Conservation (phyloP, 805 yeast genomes). For the Ogataea pignaliae region DNA sequence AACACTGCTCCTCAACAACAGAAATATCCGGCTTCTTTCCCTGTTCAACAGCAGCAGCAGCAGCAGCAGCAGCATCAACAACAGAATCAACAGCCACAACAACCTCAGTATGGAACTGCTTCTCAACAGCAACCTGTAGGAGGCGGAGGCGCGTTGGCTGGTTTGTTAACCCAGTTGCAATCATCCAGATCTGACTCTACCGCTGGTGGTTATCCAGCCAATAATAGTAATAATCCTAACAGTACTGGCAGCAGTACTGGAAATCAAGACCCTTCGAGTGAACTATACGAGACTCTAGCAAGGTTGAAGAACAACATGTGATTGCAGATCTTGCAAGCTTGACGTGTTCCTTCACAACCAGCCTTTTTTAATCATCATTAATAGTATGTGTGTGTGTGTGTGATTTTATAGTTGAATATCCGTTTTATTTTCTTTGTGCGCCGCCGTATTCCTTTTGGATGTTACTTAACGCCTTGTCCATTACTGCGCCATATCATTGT, state of each 20-base stretch:
- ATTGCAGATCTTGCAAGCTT: conserved; percentile 1
- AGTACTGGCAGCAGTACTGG: conserved; percentile 8
- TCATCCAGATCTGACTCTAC: conserved; percentile 16
- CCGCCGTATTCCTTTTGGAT: too few relatives aligned
- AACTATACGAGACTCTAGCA: conserved; percentile 34
- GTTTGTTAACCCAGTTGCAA: conserved; percentile 20
- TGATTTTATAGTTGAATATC: too few relatives aligned
- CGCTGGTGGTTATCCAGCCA: conserved; percentile 7
- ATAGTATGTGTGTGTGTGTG: too few relatives aligned
- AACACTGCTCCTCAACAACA: conserved; percentile 1
- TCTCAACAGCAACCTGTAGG: conserved; percentile 10
- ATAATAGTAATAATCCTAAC: conserved; percentile 13
- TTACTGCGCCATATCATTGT: too few relatives aligned
- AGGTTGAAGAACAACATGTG: conserved; percentile 35
- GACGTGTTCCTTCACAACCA: too few relatives aligned
- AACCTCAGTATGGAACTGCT: background rate
- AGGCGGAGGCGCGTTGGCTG: conserved; percentile 7
- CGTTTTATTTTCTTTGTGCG: background rate
- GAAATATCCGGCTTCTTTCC: conserved; percentile 3
- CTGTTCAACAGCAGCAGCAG: conserved; percentile 2
- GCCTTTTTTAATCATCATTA: too few relatives aligned
- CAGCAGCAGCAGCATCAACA: conserved; percentile 8
- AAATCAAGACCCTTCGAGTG: conserved; percentile 28
- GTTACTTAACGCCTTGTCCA: too few relatives aligned
- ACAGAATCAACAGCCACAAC: conserved; percentile 9